These are phyloP conservation scores for Candida sanyiensis DNA, from an alignment of 805 yeast species.

Conservation along the genomic window DNA sequence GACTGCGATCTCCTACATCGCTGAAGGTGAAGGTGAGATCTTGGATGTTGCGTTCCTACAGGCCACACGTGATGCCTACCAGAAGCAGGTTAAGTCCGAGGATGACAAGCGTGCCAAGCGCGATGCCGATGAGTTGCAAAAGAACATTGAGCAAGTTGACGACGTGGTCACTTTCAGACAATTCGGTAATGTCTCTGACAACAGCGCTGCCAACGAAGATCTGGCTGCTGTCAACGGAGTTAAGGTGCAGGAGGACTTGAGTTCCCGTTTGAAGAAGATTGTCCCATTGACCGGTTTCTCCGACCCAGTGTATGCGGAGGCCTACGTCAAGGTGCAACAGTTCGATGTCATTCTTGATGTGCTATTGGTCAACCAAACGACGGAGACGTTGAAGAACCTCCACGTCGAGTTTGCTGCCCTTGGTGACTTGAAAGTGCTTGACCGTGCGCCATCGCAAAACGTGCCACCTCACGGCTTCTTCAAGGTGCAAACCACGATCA, in stretches of 20 bases:
- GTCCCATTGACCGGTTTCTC: slow-evolving; percentile 96
- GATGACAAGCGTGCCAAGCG: slow-evolving; percentile 52
- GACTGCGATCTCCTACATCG: slow-evolving; percentile 75
- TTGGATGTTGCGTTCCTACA: slow-evolving; percentile 71
- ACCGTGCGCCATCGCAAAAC: slow-evolving; percentile 82
- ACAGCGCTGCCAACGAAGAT: slow-evolving; percentile 51
- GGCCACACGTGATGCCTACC: slow-evolving; percentile 83
- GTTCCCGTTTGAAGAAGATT: slow-evolving; percentile 81
- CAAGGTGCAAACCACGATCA: slow-evolving; percentile 79
- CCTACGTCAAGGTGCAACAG: slow-evolving; percentile 92
- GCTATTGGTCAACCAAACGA: slow-evolving; percentile 89
- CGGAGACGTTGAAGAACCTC: slow-evolving; percentile 80
- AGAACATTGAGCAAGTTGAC: slow-evolving; percentile 71
- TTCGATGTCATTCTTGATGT: slow-evolving; percentile 94
- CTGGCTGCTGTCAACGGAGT: slow-evolving; percentile 48
- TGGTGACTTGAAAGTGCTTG: slow-evolving; percentile 93
- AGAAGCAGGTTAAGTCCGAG: slow-evolving; percentile 55
- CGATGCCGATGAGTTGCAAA: slow-evolving; percentile 51
- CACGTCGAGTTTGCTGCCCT: slow-evolving; percentile 93
- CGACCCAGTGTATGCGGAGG: slow-evolving; percentile 97
- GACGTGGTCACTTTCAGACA: slow-evolving; percentile 77
- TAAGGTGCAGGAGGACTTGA: slow-evolving; percentile 49
- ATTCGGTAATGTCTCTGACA: slow-evolving; percentile 43
- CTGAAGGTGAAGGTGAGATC: slow-evolving; percentile 49
- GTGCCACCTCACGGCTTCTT: slow-evolving; percentile 98